Evolutionary conservation across 2,329 filamentous ascomycete genomes (phyloP).

Genomic region (Immersiporthe knoxdaviesiana): DNA sequence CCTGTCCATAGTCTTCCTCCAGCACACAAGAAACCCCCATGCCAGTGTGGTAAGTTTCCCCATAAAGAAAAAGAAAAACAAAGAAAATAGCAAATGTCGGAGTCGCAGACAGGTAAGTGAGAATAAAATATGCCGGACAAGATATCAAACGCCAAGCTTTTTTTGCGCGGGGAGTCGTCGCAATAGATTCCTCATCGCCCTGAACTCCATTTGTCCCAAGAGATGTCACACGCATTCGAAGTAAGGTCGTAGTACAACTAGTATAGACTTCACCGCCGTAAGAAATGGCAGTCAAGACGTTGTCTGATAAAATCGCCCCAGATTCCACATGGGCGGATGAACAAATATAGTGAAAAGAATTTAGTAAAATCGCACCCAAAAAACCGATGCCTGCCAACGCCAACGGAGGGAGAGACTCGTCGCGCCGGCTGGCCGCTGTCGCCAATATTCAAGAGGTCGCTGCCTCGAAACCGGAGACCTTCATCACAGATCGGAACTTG

Average conservation of each 20-base stretch:
- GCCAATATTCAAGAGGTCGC: background rate
- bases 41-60: background rate
- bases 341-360: background rate
- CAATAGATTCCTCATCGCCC: background rate
- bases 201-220: slow-evolving; percentile 8
- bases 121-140: background rate
- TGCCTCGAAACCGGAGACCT: background rate
- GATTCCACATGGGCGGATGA: background rate
- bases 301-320: background rate
- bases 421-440: background rate
- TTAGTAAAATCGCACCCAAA: background rate
- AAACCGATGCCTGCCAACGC: background rate
- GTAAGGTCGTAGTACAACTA: slow-evolving; percentile 6
- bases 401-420: background rate
- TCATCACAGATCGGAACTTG: background rate
- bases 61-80: background rate
- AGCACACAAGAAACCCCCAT: background rate
- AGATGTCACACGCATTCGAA: slow-evolving; percentile 8
- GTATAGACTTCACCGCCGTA: background rate
- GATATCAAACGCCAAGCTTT: slow-evolving; percentile 9
- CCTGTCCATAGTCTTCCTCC: background rate
- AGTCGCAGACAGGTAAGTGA: background rate
- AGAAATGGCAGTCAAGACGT: background rate
- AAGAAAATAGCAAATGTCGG: background rate
- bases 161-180: background rate